Evolutionary conservation across 768 basidiomycete genomes (phyloP).

Genomic region (Tylopilus sp.): DNA sequence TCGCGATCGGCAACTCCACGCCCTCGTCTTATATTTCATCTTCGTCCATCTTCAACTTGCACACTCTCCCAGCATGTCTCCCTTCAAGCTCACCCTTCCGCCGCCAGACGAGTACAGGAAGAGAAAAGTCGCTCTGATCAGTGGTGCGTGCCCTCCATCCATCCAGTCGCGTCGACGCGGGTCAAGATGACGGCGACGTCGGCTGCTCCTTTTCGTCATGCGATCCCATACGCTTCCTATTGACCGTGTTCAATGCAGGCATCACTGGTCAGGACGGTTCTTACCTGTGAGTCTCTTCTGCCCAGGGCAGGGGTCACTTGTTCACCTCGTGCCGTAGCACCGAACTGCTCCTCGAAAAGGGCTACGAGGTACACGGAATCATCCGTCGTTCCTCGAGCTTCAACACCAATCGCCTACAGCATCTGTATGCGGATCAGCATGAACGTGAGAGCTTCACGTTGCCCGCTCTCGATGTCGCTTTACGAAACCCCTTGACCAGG

Average conservation of each 20-base stretch:
- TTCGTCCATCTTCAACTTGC: neutral
- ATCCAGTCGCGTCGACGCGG: neutral
- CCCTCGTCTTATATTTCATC: neutral
- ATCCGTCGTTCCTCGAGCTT: conserved; percentile 97
- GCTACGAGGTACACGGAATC: conserved; percentile 92
- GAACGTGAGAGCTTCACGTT: conserved; percentile 56
- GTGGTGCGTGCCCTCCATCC: conserved; percentile 50
- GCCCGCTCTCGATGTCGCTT: neutral
- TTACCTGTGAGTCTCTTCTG: conserved; percentile 65
- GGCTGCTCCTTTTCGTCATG: neutral
- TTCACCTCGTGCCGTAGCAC: conserved; percentile 45
- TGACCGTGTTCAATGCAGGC: conserved; percentile 45
- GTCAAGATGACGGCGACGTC: neutral
- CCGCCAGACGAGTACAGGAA: conserved; percentile 80
- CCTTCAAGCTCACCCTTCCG: conserved; percentile 56
- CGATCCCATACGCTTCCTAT: neutral
- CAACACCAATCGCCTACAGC: conserved; percentile 93
- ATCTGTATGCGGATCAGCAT: conserved; percentile 90
- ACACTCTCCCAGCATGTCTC: conserved; percentile 16
- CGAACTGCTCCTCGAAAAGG: conserved; percentile 80
- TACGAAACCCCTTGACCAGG: conserved; percentile 35
- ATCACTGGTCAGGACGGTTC: conserved; percentile 97
- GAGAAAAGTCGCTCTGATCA: conserved; percentile 92
- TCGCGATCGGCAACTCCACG: neutral
- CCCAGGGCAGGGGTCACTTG: neutral